Percentiles rank a stretch among this genome's conserved stretches.
Evolutionary conservation across 805 yeast genomes (phyloP).

Genomic region (Millerozyma miso): DNA sequence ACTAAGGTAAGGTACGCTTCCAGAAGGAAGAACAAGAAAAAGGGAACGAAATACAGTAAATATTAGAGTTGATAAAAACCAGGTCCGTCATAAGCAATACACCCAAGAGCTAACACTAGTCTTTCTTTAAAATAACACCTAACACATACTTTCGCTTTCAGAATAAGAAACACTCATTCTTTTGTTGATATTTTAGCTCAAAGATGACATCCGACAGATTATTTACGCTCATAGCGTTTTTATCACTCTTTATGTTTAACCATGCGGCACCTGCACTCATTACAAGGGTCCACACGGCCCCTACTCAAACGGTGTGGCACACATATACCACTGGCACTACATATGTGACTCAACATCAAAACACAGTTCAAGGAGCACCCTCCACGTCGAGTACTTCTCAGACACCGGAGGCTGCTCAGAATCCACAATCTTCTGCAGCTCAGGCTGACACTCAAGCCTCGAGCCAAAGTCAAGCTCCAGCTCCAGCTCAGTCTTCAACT

Average conservation of each 20-base stretch:
- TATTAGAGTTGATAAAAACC: neutral
- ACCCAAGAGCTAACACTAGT: neutral
- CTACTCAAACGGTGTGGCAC: constrained; percentile 21
- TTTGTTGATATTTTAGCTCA: neutral
- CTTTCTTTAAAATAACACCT: neutral
- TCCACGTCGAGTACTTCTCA: constrained; percentile 10
- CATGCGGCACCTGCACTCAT: constrained; percentile 23
- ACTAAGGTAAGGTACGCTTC: neutral
- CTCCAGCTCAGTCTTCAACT: neutral
- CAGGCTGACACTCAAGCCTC: constrained; percentile 5
- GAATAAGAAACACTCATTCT: no score
- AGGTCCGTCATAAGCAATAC: neutral
- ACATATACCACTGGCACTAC: constrained; percentile 17
- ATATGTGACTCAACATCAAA: constrained; percentile 10
- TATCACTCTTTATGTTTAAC: neutral
- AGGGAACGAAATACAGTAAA: neutral
- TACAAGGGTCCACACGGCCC: constrained; percentile 24
- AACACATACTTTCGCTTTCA: no score
- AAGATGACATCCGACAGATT: neutral
- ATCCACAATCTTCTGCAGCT: constrained; percentile 9
- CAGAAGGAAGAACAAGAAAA: neutral
- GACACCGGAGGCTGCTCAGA: constrained; percentile 4
- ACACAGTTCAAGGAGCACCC: constrained; percentile 17
- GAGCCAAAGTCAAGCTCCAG: constrained; percentile 6
- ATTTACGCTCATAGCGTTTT: neutral